phyloP scores from a whole-genome alignment of 257 asterid species.

The Solanum lycopersicoides region DNA sequence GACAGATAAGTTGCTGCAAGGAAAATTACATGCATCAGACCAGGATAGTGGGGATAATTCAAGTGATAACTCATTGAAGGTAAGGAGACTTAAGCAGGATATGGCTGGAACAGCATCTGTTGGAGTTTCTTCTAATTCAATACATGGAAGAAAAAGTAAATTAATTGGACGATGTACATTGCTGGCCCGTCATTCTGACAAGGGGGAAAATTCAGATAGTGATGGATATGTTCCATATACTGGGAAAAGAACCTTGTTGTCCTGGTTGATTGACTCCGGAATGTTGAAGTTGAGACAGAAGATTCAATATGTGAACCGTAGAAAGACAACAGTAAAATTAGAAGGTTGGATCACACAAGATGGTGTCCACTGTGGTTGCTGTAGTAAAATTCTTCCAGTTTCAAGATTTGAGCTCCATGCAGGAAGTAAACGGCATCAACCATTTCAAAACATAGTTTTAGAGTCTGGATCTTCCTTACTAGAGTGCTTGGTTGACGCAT shows the following conservation, averaged over 20 bases:
- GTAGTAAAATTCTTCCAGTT: constrained; percentile 9
- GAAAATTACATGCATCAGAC: not conserved
- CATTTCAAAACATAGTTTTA: constrained; percentile 4
- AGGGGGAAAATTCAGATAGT: not conserved
- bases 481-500: constrained; percentile 9
- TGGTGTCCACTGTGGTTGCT: constrained; percentile 11
- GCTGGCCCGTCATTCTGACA: constrained; percentile 1
- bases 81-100: not conserved
- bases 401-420: constrained; percentile 11
- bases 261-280: constrained; percentile 11
- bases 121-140: not conserved
- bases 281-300: not conserved
- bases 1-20: not conserved
- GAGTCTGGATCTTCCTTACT: constrained; percentile 4
- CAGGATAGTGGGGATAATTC: not conserved
- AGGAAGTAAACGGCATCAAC: constrained; percentile 2
- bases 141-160: not conserved
- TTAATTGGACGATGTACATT: constrained; percentile 8
- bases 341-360: constrained; percentile 13
- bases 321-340: not conserved
- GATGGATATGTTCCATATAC: constrained; percentile 6
- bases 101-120: not conserved
- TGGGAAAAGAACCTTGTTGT: constrained; percentile 6
- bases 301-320: constrained; percentile 6
- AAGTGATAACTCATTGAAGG: not conserved